Percentiles rank a stretch among this genome's conserved stretches.
These are phyloP conservation scores for Carex pumila DNA, from an alignment of 176 grass and related monocot genomes.

Conservation along the genomic window DNA sequence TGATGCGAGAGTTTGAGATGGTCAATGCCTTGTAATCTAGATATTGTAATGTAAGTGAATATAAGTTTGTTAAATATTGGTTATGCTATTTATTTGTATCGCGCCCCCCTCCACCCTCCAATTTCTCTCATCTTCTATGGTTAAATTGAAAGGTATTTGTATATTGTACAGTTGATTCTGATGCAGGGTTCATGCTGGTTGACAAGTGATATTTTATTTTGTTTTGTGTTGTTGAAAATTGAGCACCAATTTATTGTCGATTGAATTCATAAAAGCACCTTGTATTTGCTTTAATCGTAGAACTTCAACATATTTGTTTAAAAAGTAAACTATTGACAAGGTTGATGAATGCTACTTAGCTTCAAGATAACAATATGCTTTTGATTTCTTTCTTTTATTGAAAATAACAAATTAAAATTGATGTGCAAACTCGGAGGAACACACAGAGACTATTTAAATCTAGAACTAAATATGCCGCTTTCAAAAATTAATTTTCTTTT, in stretches of 20 bases:
- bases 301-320: background rate
- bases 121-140: too few relatives aligned
- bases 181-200: background rate
- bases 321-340: background rate
- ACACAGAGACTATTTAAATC: too few relatives aligned
- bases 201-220: background rate
- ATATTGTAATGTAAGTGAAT: constrained; percentile 11
- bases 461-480: too few relatives aligned
- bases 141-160: too few relatives aligned
- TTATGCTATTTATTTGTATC: background rate
- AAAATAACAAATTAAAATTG: background rate
- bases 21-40: constrained; percentile 8
- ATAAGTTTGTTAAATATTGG: constrained; percentile 12
- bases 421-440: too few relatives aligned
- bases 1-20: constrained; percentile 1
- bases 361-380: background rate
- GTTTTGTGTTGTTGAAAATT: background rate
- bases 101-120: too few relatives aligned
- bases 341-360: background rate
- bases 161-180: background rate
- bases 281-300: background rate
- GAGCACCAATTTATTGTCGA: background rate
- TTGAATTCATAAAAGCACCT: background rate
- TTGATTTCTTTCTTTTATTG: background rate
- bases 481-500: too few relatives aligned